phyloP scores from a whole-genome alignment of 345 rosid species.

The Iberis pinnata region DNA sequence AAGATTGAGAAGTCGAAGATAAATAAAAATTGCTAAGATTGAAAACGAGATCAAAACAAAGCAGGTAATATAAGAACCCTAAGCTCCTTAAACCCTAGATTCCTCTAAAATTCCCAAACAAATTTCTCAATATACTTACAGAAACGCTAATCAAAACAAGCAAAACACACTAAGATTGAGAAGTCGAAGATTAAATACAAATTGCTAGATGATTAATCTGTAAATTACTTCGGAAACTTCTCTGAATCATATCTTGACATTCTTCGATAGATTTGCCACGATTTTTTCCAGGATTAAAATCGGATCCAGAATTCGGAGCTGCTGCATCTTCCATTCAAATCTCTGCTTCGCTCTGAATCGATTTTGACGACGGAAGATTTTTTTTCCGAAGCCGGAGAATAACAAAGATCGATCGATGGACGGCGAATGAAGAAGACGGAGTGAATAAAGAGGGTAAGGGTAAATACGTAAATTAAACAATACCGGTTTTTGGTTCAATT shows the following conservation, averaged over 20 bases:
- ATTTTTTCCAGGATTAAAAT: neutral
- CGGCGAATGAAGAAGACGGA: no score
- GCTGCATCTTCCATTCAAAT: slow-evolving; percentile 25
- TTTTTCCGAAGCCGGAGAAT: neutral
- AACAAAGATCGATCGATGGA: neutral
- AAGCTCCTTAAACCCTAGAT: slow-evolving; percentile 21
- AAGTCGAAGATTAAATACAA: neutral
- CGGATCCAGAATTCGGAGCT: slow-evolving; percentile 24
- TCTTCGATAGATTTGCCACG: slow-evolving; percentile 29
- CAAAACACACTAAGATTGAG: neutral
- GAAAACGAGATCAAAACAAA: no score
- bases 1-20: neutral
- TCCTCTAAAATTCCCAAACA: neutral
- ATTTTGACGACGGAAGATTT: neutral
- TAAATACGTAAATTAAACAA: no score
- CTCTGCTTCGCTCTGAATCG: neutral
- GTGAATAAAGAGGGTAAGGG: no score
- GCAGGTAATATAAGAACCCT: neutral
- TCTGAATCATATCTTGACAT: slow-evolving; percentile 31
- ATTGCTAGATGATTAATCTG: slow-evolving; percentile 5
- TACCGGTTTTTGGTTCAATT: no score
- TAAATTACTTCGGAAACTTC: slow-evolving; percentile 32
- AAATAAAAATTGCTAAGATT: slow-evolving; percentile 4
- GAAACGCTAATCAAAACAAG: neutral
- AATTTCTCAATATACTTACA: neutral